Evolutionary conservation across 108 stramenopile genomes (phyloP).

Genomic region (Conticribra weissflogii): DNA sequence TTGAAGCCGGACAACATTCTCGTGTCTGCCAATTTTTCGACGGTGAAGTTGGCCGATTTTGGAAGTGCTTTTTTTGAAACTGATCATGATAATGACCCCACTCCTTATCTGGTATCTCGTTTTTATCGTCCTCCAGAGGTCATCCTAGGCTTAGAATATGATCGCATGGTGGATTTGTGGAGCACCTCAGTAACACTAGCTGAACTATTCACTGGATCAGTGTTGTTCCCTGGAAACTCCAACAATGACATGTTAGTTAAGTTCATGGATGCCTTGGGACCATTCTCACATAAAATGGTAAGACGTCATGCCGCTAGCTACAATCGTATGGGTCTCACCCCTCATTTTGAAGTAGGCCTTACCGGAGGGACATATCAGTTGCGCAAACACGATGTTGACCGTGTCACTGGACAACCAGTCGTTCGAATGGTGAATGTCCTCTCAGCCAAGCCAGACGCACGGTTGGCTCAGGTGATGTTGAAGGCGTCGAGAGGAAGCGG

Average conservation of each 20-base stretch:
- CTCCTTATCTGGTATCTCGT: conserved; percentile 97
- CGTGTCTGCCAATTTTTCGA: conserved; percentile 82
- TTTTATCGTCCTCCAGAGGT: conserved; percentile 99
- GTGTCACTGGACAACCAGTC: conserved; percentile 64
- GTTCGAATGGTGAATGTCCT: conserved; percentile 62
- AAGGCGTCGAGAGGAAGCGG: conserved; percentile 77
- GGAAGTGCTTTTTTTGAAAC: conserved; percentile 90
- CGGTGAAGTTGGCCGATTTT: conserved; percentile 93
- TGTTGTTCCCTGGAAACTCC: conserved; percentile 88
- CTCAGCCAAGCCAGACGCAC: conserved; percentile 39
- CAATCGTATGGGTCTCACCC: conserved; percentile 61
- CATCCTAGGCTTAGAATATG: conserved; percentile 94
- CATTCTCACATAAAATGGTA: conserved; percentile 85
- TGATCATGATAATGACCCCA: conserved; percentile 82
- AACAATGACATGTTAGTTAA: conserved; percentile 96
- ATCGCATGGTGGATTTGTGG: conserved; percentile 95
- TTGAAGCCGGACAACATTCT: conserved; percentile 99
- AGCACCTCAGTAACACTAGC: conserved; percentile 88
- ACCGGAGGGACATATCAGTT: conserved; percentile 67
- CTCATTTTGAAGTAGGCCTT: conserved; percentile 59
- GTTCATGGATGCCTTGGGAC: conserved; percentile 95
- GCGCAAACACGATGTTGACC: conserved; percentile 67
- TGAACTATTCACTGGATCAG: conserved; percentile 94
- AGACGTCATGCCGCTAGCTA: conserved; percentile 74
- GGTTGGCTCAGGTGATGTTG: conserved; percentile 58